Conservation (phyloP, 805 yeast species). For the Millerozyma miso region DNA sequence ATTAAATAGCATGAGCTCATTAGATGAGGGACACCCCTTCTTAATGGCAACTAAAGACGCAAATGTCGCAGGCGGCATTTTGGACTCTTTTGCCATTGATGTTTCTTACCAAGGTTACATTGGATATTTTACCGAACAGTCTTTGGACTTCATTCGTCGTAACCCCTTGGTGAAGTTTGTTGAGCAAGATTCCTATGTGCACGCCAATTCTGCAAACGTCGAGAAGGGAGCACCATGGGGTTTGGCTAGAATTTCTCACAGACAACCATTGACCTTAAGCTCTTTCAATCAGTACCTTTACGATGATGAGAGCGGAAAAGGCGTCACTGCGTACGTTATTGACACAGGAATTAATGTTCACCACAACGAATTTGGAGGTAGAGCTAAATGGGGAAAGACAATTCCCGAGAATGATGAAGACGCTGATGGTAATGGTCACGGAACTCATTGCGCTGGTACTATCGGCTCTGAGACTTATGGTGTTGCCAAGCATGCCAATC, state of each 20-base stretch:
- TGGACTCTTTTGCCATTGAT: slow-evolving; percentile 58
- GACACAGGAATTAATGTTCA: slow-evolving; percentile 82
- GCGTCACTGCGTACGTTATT: slow-evolving; percentile 81
- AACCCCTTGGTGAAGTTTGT: slow-evolving; percentile 62
- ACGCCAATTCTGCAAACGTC: slow-evolving; percentile 56
- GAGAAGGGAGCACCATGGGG: slow-evolving; percentile 96
- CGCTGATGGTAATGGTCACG: slow-evolving; percentile 87
- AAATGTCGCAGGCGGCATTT: slow-evolving; percentile 47
- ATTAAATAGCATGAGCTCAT: slow-evolving; percentile 34
- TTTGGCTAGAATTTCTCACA: slow-evolving; percentile 82
- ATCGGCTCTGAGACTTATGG: slow-evolving; percentile 79
- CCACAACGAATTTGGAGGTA: slow-evolving; percentile 76
- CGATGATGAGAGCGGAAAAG: slow-evolving; percentile 72
- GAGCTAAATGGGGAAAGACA: slow-evolving; percentile 85
- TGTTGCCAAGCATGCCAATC: slow-evolving; percentile 74
- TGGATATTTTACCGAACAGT: slow-evolving; percentile 74
- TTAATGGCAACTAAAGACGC: slow-evolving; percentile 28
- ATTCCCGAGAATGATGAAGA: slow-evolving; percentile 69
- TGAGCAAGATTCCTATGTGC: slow-evolving; percentile 72
- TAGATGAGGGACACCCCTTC: slow-evolving; percentile 32
- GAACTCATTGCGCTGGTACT: slow-evolving; percentile 97
- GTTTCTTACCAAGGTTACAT: slow-evolving; percentile 69
- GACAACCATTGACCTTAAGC: slow-evolving; percentile 63
- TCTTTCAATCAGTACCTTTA: slow-evolving; percentile 70
- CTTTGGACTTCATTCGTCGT: slow-evolving; percentile 68